These are phyloP conservation scores for Globisporangium alternatum DNA, from an alignment of 352 stramenopile species.

Conservation along the genomic window DNA sequence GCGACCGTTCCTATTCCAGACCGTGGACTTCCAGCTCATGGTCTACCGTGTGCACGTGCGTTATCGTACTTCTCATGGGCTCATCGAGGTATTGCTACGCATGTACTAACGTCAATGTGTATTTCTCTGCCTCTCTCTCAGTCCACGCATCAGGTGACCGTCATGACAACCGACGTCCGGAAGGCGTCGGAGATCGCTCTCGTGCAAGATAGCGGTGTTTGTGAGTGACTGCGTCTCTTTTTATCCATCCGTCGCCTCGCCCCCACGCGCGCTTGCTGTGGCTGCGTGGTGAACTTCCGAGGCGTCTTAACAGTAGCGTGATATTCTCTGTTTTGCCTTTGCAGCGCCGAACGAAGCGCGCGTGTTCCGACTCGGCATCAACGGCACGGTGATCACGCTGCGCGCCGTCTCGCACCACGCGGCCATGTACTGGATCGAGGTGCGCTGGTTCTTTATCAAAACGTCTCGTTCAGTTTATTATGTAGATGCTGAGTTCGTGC, in stretches of 20 bases:
- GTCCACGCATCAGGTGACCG: slow-evolving; percentile 62
- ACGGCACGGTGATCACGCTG: slow-evolving; percentile 61
- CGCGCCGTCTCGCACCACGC: slow-evolving; percentile 64
- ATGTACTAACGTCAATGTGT: background rate
- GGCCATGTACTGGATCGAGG: slow-evolving; percentile 68
- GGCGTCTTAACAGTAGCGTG: no score
- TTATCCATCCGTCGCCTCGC: no score
- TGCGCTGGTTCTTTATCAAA: slow-evolving; percentile 10
- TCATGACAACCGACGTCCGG: slow-evolving; percentile 74
- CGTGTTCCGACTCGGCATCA: slow-evolving; percentile 58
- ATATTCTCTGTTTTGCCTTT: background rate
- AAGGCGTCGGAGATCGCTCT: slow-evolving; percentile 57
- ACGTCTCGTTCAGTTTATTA: no score
- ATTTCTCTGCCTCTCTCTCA: slow-evolving; percentile 16
- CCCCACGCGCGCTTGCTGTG: no score
- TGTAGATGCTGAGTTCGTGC: background rate
- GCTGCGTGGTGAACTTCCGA: no score
- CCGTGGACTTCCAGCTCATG: slow-evolving; percentile 57
- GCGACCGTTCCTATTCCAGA: slow-evolving; percentile 79
- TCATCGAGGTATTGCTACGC: background rate
- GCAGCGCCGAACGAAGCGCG: slow-evolving; percentile 32
- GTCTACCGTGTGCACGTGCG: slow-evolving; percentile 70
- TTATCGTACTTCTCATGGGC: slow-evolving; percentile 3
- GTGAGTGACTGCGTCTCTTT: background rate
- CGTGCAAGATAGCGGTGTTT: slow-evolving; percentile 3